These are phyloP conservation scores for Penicillium macrosclerotiorum DNA, from an alignment of 495 filamentous ascomycete genomes.

Conservation along the genomic window DNA sequence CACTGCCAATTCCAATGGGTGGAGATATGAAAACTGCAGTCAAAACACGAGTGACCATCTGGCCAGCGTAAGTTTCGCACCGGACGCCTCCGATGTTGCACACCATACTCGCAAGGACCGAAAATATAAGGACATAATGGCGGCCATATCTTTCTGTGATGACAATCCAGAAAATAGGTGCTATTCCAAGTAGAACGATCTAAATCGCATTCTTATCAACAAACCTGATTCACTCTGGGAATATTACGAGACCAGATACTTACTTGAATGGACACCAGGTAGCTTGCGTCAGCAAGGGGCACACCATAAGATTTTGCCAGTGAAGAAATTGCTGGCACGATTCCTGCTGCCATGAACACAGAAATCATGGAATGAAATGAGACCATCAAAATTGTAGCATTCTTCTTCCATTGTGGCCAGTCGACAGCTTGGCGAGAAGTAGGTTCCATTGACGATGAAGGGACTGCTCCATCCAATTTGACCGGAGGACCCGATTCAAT, in stretches of 20 bases:
- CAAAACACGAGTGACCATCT: conserved; percentile 21
- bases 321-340: not conserved
- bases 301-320: not conserved
- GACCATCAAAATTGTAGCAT: not conserved
- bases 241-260: no score
- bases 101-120: not conserved
- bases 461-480: no score
- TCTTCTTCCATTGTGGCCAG: not conserved
- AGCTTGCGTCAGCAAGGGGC: not conserved
- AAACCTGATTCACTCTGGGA: no score
- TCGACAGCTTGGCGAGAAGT: no score
- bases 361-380: not conserved
- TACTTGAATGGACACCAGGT: no score
- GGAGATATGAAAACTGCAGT: conserved; percentile 23
- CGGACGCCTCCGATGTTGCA: not conserved
- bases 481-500: no score
- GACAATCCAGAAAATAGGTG: not conserved
- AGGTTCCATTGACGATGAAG: no score
- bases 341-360: not conserved
- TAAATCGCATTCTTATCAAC: no score
- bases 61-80: not conserved
- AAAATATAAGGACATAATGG: not conserved
- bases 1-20: conserved; percentile 23
- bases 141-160: not conserved
- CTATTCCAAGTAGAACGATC: not conserved